Percentiles rank a stretch among this genome's conserved stretches.
Conservation (phyloP, 306 rosid species). For the Lotus japonicus region DNA sequence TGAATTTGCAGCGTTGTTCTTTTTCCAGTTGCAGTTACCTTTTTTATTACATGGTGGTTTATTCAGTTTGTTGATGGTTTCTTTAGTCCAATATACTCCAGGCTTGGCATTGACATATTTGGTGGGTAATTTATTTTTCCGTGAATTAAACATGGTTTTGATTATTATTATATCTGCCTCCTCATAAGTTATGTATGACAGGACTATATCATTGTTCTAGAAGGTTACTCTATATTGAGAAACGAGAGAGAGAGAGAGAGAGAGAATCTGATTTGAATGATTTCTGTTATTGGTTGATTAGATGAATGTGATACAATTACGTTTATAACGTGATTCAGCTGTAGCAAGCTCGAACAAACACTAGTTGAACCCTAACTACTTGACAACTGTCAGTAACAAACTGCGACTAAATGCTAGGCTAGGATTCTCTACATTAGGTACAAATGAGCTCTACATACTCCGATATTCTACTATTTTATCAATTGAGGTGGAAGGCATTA, state of each 20-base stretch:
- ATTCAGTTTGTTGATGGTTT: slow-evolving; percentile 88
- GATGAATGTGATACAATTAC: no score
- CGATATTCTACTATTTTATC: background rate
- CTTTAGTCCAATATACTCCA: slow-evolving; percentile 80
- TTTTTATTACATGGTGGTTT: slow-evolving; percentile 93
- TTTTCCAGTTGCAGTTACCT: slow-evolving; percentile 88
- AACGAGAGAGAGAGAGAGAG: no score
- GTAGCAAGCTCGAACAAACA: no score
- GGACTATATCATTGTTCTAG: background rate
- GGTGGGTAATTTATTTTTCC: slow-evolving; percentile 47
- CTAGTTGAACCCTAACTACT: no score
- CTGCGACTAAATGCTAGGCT: no score
- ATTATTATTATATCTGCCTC: background rate
- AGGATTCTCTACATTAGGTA: no score
- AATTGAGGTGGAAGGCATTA: background rate
- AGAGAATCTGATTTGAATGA: no score
- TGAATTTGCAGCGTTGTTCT: slow-evolving; percentile 77
- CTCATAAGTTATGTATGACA: background rate
- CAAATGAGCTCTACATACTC: no score
- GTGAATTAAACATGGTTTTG: background rate
- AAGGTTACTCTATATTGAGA: background rate
- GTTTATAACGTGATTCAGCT: no score
- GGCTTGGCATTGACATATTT: slow-evolving; percentile 78
- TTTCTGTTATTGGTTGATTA: no score
- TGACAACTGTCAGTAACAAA: no score